Base-by-base conservation (phyloP, 257 asterid genomes). In the Primulina huaijiensis region DNA sequence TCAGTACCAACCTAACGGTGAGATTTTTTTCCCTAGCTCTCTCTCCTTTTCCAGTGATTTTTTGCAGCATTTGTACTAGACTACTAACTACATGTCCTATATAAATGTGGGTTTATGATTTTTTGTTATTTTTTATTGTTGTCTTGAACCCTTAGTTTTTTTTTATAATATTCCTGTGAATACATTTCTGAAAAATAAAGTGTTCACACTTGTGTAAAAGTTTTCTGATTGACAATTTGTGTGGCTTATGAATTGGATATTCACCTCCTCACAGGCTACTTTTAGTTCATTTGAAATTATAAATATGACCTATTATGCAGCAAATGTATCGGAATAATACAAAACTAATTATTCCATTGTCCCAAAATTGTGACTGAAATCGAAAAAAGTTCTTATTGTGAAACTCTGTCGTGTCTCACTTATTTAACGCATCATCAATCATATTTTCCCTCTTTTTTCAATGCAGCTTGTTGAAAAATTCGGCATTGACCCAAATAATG, bases 401-500 rank as follows among this genome's bases (percentile, higher is more conserved):
- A 57, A 64, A 57, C 40, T 64, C 71, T 50, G 63, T 50, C n/a
- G 60, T 35, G 35, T 11, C 55, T 66, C 70, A 55, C 38, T 52
- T 66, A 34, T 19, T 66, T 12, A 11, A 17, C 59, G 67, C 62
- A n/a, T 61, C 29, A 70, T 40, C 71, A 43, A 50, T 38, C 74
- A 43, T 68, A 57, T 70, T 56, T 60, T 80, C 77, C 37, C 50
- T 65, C 65, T 21, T 59, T 58, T 35, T 60, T 38, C 58, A 46
- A 38, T 81, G 78, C 88, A 94, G 99, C 99, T 94, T 11, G 97
- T 91, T 53, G 97, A 94, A 79, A 84, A 91, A 82, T 94, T 94
- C 78, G 99, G 99, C 72, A 94, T 94, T 69, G 97, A 94, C 84
- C 99, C 99, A 69, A 88, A 86, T 34, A 94, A 94, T 89, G 93